Conservation (phyloP, 148 eudicot species). For the Chenopodium berlandieri region DNA sequence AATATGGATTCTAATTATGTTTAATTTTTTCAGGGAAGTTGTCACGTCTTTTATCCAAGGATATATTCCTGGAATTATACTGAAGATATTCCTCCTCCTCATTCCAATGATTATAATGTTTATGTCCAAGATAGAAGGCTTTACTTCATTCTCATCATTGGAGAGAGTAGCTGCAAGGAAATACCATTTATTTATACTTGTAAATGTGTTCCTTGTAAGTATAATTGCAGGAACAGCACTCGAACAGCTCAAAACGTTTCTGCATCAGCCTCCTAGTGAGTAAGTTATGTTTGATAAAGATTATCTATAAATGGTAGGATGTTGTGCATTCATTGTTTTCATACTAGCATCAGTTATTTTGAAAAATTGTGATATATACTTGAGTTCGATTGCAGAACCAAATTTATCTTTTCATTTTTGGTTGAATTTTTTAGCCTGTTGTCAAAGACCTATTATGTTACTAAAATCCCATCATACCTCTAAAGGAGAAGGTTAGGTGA, state of each 20-base stretch:
- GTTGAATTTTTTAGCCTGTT: not conserved
- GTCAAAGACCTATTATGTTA: not conserved
- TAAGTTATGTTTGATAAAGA: slow-evolving; percentile 27
- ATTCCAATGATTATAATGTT: slow-evolving; percentile 55
- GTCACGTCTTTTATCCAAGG: slow-evolving; percentile 52
- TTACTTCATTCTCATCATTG: slow-evolving; percentile 41
- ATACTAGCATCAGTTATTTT: not conserved
- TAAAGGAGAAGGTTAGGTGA: too few relatives aligned
- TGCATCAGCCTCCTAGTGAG: slow-evolving; percentile 55
- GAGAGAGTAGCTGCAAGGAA: slow-evolving; percentile 58
- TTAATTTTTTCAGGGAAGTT: slow-evolving; percentile 32
- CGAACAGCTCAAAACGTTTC: slow-evolving; percentile 45
- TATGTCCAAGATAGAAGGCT: slow-evolving; percentile 68
- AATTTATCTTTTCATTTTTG: too few relatives aligned
- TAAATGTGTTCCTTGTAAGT: slow-evolving; percentile 64
- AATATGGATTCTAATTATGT: not conserved
- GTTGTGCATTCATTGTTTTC: not conserved
- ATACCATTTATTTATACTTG: slow-evolving; percentile 54
- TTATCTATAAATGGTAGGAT: not conserved
- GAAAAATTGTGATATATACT: too few relatives aligned
- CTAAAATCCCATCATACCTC: not conserved
- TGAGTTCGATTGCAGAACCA: not conserved
- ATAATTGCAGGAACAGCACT: slow-evolving; percentile 60
- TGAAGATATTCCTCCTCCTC: slow-evolving; percentile 56
- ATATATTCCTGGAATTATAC: slow-evolving; percentile 54